Conservation (phyloP, 495 filamentous ascomycete genomes). For the Cetradonia linearis region DNA sequence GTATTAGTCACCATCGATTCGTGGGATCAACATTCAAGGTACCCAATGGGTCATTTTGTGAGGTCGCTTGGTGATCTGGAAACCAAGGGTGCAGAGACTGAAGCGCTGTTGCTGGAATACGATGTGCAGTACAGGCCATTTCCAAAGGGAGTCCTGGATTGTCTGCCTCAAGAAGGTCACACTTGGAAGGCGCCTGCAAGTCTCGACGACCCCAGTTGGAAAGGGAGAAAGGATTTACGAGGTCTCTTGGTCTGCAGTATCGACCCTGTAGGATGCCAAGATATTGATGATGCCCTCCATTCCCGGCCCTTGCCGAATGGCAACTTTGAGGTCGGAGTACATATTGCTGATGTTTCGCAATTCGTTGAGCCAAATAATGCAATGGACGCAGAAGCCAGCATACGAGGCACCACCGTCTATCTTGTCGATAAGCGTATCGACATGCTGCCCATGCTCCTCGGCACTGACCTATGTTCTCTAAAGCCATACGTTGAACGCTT, state of each 20-base stretch:
- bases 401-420: conserved; percentile 93
- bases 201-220: conserved; percentile 74
- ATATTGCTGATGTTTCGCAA: conserved; percentile 96
- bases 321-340: conserved; percentile 94
- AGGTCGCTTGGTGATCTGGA: conserved; percentile 87
- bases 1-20: conserved; percentile 92
- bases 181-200: conserved; percentile 81
- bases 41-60: conserved; percentile 89
- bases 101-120: conserved; percentile 86
- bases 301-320: conserved; percentile 77
- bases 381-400: conserved; percentile 90
- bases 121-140: conserved; percentile 98
- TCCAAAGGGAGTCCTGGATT: conserved; percentile 88
- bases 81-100: conserved; percentile 90
- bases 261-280: conserved; percentile 89
- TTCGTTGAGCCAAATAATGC: conserved; percentile 95
- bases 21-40: conserved; percentile 86
- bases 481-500: conserved; percentile 97
- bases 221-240: conserved; percentile 68
- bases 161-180: conserved; percentile 82
- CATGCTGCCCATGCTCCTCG: conserved; percentile 92
- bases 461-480: conserved; percentile 91
- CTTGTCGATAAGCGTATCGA: conserved; percentile 98
- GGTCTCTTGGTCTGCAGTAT: conserved; percentile 91
- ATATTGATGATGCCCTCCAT: conserved; percentile 96